A percentile compares a stretch with the other conserved stretches of the same genome.
Evolutionary conservation across 441 rosid genomes (phyloP).

Genomic region (Francoa sonchifolia): DNA sequence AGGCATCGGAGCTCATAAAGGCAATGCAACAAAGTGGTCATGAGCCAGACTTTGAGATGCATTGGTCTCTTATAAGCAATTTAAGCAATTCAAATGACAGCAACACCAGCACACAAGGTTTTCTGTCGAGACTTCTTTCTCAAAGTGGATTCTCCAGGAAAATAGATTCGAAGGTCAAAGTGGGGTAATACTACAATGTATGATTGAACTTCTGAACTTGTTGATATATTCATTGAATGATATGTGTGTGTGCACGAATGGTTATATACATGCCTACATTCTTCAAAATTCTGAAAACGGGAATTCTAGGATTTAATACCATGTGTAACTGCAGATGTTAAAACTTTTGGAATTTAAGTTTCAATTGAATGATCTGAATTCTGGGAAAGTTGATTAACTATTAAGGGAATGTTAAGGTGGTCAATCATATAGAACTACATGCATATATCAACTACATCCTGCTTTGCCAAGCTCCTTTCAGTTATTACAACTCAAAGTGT

Average conservation of each 20-base stretch:
- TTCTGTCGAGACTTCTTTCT: constrained; percentile 61
- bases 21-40: constrained; percentile 52
- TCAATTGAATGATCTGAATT: too few species aligned
- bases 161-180: constrained; percentile 15
- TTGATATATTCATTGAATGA: neutral
- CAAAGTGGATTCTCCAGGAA: constrained; percentile 39
- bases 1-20: constrained; percentile 51
- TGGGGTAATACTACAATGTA: neutral
- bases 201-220: neutral
- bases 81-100: constrained; percentile 26
- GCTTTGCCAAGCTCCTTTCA: too few species aligned
- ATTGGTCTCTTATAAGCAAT: constrained; percentile 71
- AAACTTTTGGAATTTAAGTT: too few species aligned
- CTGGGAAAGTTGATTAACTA: too few species aligned
- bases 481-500: too few species aligned
- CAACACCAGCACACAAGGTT: constrained; percentile 30
- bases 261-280: too few species aligned
- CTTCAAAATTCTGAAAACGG: too few species aligned
- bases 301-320: too few species aligned
- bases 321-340: too few species aligned
- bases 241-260: neutral
- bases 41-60: constrained; percentile 57
- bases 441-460: too few species aligned
- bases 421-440: too few species aligned
- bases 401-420: too few species aligned